These are phyloP conservation scores for Debaryomyces psychrophilus DNA, from an alignment of 1,139 yeast genomes.

Conservation along the genomic window DNA sequence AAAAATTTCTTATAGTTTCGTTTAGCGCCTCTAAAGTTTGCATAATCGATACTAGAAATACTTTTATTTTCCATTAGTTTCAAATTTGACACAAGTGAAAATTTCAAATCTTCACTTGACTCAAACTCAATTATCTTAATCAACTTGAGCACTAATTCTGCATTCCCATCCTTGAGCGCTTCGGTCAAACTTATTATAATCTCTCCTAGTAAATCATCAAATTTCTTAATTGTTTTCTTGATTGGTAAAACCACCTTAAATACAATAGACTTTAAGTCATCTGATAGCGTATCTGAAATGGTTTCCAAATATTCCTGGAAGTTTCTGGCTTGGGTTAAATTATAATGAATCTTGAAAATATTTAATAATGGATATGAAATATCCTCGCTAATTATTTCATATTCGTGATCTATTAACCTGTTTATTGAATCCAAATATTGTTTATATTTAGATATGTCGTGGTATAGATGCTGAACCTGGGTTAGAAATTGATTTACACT, in stretches of 20 bases:
- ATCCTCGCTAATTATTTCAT: conserved; percentile 50
- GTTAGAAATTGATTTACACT: conserved; percentile 70
- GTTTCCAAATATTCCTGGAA: conserved; percentile 72
- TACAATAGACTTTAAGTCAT: conserved; percentile 73
- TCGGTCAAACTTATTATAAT: conserved; percentile 70
- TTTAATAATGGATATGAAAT: conserved; percentile 62
- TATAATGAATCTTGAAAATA: conserved; percentile 68
- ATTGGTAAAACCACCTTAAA: conserved; percentile 58
- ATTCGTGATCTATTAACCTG: conserved; percentile 55
- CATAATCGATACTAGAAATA: conserved; percentile 29
- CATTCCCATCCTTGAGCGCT: conserved; percentile 66
- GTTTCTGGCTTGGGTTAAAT: conserved; percentile 71
- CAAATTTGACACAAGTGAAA: conserved; percentile 53
- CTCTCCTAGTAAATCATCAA: conserved; percentile 66
- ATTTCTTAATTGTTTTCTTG: conserved; percentile 53
- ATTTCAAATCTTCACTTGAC: conserved; percentile 72
- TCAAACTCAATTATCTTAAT: conserved; percentile 82
- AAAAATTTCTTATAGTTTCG: conserved; percentile 72
- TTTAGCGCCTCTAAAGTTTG: conserved; percentile 44
- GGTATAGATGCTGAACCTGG: conserved; percentile 67
- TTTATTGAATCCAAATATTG: conserved; percentile 54
- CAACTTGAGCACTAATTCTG: conserved; percentile 66
- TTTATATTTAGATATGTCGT: conserved; percentile 62
- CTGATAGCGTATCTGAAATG: conserved; percentile 57
- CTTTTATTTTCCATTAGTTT: conserved; percentile 25